Evolutionary conservation across 768 basidiomycete species (phyloP), one percentile per base, ranked within the genome.

Genomic region (Mycena polygramma): DNA sequence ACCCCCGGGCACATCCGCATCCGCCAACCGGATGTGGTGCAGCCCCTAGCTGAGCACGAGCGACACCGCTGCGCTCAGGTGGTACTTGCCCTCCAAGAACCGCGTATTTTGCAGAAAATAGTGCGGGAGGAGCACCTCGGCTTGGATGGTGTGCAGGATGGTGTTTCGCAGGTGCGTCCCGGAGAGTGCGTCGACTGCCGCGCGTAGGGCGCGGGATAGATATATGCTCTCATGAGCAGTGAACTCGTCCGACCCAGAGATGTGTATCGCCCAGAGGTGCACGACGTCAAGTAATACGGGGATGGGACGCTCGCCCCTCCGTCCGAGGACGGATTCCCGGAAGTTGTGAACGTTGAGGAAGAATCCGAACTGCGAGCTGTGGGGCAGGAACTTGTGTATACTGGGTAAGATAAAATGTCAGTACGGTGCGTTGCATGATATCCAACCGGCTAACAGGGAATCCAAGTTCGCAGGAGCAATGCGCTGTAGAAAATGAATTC

Each of bases 61-160:
- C 6, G 76, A 72, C 64, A 81, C 78, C 22, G 85, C 80, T 0
- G 84, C 79, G 64, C 80, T 78, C 53, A 79, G 78, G 58, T 79
- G 79, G 66, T 85, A 86, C 58, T 79, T 80, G 8, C 83, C 87
- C 43, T 85, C 86, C 7, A 85, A 73, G 15, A 78, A 65, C 30
- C 86, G 80, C 35, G 81, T 83, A 39, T 77, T 77, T 35, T 79
- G 78, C 69, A 85, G 83, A 75, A 87, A 84, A 69, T 84, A 86
- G 63, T 79, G 78, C 2, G 82, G 74, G 37, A 89, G 76, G 24
- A 88, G 77, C 5, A 87, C 76, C 39, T 85, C 79, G 2, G 80
- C 75, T 58, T 84, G 83, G n/a, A 85, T 72, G 36, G 78, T 69
- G 26, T 81, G 77, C 20, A 84, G 69, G 22, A 81, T 30, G 30